These are phyloP conservation scores for Penicillium robsamsonii DNA, from an alignment of 495 filamentous ascomycete species.

Conservation along the genomic window DNA sequence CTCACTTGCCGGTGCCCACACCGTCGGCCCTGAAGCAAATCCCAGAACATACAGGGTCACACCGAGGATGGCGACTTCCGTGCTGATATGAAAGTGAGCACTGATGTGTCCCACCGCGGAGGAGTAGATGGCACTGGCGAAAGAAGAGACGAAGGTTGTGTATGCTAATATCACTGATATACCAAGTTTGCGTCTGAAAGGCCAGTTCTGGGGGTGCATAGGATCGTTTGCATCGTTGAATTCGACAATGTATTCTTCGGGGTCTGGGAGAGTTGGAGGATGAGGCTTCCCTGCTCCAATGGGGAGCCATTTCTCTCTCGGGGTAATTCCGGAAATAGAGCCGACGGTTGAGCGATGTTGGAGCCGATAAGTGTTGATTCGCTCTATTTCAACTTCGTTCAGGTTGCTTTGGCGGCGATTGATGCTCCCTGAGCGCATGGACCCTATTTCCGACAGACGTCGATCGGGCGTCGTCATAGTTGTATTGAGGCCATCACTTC, in stretches of 20 bases:
- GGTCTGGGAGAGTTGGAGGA: conserved; percentile 43
- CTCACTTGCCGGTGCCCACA: conserved; percentile 72
- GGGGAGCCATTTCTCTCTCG: conserved; percentile 31
- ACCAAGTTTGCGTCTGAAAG: conserved; percentile 23
- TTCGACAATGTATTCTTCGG: conserved; percentile 52
- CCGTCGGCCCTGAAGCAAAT: conserved; percentile 48
- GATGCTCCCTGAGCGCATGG: conserved; percentile 10
- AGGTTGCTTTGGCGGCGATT: conserved; percentile 27
- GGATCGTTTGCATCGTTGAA: conserved; percentile 53
- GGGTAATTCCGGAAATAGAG: conserved; percentile 20
- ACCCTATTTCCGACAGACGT: conserved; percentile 3
- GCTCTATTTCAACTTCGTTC: conserved; percentile 30
- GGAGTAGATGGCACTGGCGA: conserved; percentile 54
- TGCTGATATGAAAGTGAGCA: conserved; percentile 45
- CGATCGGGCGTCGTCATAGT: conserved; percentile 3
- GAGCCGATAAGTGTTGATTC: conserved; percentile 35
- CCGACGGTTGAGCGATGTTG: conserved; percentile 38
- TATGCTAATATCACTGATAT: conserved; percentile 40
- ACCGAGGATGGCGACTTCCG: conserved; percentile 53
- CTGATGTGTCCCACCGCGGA: conserved; percentile 41
- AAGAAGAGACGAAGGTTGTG: conserved; percentile 53
- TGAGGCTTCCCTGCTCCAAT: conserved; percentile 45
- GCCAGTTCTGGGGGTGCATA: conserved; percentile 54
- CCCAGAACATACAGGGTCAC: conserved; percentile 56
- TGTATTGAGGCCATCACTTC: conserved; percentile 13